phyloP scores from a whole-genome alignment of 176 grass and related monocot species.

The Phragmites australis region DNA sequence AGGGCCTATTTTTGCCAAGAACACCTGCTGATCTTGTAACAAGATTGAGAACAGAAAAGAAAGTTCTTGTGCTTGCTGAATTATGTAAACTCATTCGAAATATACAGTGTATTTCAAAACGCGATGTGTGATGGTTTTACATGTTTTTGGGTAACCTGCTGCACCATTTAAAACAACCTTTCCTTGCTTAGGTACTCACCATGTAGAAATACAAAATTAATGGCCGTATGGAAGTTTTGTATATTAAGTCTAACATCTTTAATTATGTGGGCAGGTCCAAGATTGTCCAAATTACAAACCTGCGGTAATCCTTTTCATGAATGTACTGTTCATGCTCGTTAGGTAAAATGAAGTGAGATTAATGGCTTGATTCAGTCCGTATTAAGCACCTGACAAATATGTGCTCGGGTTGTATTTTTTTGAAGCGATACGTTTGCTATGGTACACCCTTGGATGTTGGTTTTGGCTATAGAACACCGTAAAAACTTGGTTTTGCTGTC shows the following conservation, averaged over 20 bases:
- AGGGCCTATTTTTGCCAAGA: not conserved
- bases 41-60: not conserved
- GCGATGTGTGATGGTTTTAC: not conserved
- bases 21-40: conserved; percentile 18
- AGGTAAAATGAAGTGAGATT: not conserved
- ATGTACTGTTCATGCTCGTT: not conserved
- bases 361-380: too few relatives aligned
- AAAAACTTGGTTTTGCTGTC: too few relatives aligned
- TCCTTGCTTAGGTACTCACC: not conserved
- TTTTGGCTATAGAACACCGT: too few relatives aligned
- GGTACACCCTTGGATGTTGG: not conserved
- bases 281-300: not conserved
- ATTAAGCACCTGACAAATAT: not conserved
- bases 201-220: not conserved
- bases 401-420: not conserved
- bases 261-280: not conserved
- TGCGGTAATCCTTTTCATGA: not conserved
- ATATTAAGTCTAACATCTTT: too few relatives aligned
- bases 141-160: not conserved
- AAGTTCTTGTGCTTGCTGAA: not conserved
- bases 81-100: conserved; percentile 24
- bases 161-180: too few relatives aligned
- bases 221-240: not conserved
- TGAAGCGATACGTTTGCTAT: too few relatives aligned
- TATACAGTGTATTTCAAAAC: not conserved